Evolutionary conservation across 2,329 filamentous ascomycete genomes (phyloP).

Genomic region (Graphilbum ipis-grandicollis): DNA sequence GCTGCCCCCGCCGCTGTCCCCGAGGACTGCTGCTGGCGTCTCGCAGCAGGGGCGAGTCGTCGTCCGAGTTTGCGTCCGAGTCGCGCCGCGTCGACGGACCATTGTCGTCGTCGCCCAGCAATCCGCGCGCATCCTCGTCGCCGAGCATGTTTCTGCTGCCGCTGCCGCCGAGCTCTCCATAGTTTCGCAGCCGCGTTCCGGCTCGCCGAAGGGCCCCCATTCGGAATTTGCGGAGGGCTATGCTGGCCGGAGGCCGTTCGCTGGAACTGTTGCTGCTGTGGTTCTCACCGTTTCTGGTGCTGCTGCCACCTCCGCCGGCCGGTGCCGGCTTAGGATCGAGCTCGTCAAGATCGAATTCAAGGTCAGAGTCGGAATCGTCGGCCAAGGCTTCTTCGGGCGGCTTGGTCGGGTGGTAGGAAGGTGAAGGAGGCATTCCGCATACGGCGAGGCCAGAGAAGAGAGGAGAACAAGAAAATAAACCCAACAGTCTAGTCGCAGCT

Average conservation of each 20-base stretch:
- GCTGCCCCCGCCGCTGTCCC: slow-evolving; percentile 11
- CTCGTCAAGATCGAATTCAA: slow-evolving; percentile 63
- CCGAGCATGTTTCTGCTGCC: slow-evolving; percentile 28
- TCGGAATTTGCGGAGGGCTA: slow-evolving; percentile 48
- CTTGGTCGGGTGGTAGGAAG: slow-evolving; percentile 34
- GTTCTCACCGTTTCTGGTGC: background rate
- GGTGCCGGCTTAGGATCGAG: slow-evolving; percentile 41
- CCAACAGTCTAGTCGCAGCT: no score
- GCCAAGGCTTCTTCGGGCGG: slow-evolving; percentile 46
- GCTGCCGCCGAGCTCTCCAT: slow-evolving; percentile 41
- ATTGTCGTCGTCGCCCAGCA: slow-evolving; percentile 16
- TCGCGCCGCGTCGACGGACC: slow-evolving; percentile 27
- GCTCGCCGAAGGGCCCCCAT: slow-evolving; percentile 45
- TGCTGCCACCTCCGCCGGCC: slow-evolving; percentile 20
- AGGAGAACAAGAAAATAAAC: no score
- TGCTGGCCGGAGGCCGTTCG: slow-evolving; percentile 24
- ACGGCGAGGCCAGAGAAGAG: slow-evolving; percentile 4
- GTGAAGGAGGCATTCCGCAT: slow-evolving; percentile 40
- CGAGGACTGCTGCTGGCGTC: slow-evolving; percentile 12
- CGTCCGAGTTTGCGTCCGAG: slow-evolving; percentile 50
- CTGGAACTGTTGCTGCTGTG: background rate
- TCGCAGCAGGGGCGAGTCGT: slow-evolving; percentile 52
- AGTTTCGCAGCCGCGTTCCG: slow-evolving; percentile 35
- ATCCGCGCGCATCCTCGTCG: slow-evolving; percentile 31
- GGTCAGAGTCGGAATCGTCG: slow-evolving; percentile 62